phyloP scores from a whole-genome alignment of 2,329 filamentous ascomycete genomes.

The Neonectria coccinea region DNA sequence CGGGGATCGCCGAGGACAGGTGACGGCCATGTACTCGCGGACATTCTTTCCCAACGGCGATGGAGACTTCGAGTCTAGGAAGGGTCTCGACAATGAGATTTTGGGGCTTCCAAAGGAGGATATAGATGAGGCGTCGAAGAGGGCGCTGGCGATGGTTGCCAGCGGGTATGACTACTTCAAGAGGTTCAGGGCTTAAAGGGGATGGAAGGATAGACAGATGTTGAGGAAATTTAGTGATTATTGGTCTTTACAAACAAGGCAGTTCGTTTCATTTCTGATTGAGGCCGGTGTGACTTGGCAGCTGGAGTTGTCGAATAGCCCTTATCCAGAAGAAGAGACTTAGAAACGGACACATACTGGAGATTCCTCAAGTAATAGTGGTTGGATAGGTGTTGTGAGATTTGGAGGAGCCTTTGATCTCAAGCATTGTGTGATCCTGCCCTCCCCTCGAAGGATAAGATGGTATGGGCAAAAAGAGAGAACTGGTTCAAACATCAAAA shows the following conservation, averaged over 20 bases:
- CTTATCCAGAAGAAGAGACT: not conserved
- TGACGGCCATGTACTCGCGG: constrained; percentile 65
- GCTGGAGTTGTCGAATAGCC: not conserved
- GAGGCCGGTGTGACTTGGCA: not conserved
- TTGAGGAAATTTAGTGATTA: not conserved
- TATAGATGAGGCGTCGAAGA: constrained; percentile 66
- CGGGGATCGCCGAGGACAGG: constrained; percentile 57
- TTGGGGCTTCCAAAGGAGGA: constrained; percentile 70
- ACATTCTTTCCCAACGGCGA: constrained; percentile 61
- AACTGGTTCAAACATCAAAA: not conserved
- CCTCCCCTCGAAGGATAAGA: too few relatives aligned
- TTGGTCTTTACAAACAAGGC: not conserved
- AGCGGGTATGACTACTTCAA: constrained; percentile 42
- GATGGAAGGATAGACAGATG: not conserved
- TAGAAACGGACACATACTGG: too few relatives aligned
- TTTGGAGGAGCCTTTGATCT: too few relatives aligned
- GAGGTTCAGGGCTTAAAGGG: not conserved
- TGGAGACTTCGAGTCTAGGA: constrained; percentile 56
- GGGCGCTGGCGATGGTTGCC: constrained; percentile 57
- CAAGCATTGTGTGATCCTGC: too few relatives aligned
- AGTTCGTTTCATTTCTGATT: not conserved
- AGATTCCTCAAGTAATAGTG: too few relatives aligned
- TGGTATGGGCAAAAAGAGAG: not conserved
- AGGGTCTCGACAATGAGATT: constrained; percentile 58
- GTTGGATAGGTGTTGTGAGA: too few relatives aligned